A percentile compares a stretch with the other conserved stretches of the same genome.
Evolutionary conservation across 2,329 filamentous ascomycete species (phyloP).

Genomic region (Didymella arachidicola): DNA sequence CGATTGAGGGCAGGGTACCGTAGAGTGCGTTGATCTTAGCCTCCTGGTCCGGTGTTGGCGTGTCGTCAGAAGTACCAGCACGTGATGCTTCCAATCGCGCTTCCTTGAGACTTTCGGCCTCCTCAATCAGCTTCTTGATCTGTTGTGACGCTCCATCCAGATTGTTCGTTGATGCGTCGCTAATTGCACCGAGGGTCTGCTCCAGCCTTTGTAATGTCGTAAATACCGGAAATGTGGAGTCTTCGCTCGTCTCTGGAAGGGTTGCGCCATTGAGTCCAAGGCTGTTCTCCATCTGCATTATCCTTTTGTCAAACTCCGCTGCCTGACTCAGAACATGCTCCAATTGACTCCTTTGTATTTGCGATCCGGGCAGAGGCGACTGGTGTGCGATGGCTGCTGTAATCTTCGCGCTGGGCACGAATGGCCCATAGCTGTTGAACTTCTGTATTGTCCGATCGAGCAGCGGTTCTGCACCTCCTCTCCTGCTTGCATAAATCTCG

Average conservation of each 20-base stretch:
- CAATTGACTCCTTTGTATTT: slow-evolving; percentile 44
- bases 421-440: slow-evolving; percentile 45
- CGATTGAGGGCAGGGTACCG: slow-evolving; percentile 85
- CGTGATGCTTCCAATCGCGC: slow-evolving; percentile 41
- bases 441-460: slow-evolving; percentile 46
- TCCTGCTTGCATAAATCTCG: slow-evolving; percentile 61
- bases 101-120: slow-evolving; percentile 76
- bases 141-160: slow-evolving; percentile 75
- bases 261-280: slow-evolving; percentile 79
- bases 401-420: slow-evolving; percentile 37
- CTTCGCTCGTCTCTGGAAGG: slow-evolving; percentile 66
- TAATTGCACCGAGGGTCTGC: slow-evolving; percentile 78
- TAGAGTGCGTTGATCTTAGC: slow-evolving; percentile 93
- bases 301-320: slow-evolving; percentile 84
- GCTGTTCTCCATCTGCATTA: slow-evolving; percentile 78
- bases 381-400: slow-evolving; percentile 41
- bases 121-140: slow-evolving; percentile 73
- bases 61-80: slow-evolving; percentile 20
- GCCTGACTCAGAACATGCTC: slow-evolving; percentile 77
- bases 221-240: slow-evolving; percentile 70
- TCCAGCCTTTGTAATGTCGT: slow-evolving; percentile 83
- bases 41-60: slow-evolving; percentile 71
- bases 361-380: slow-evolving; percentile 44
- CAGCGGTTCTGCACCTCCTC: slow-evolving; percentile 49
- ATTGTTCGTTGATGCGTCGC: slow-evolving; percentile 73